Evolutionary conservation across 495 filamentous ascomycete genomes (phyloP).

Genomic region (Bacidia gigantensis): DNA sequence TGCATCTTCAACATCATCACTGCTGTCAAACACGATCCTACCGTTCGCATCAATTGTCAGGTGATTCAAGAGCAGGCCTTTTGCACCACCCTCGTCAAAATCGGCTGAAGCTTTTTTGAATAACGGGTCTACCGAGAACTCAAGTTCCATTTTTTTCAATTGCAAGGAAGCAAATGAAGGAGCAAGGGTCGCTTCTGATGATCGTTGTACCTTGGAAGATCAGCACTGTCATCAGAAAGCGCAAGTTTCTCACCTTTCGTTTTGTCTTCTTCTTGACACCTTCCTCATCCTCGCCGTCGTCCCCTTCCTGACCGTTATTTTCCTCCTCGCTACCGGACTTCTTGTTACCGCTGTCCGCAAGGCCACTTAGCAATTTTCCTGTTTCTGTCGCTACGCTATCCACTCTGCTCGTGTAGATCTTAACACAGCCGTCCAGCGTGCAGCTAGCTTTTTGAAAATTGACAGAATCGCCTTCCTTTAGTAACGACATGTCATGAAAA

Average conservation of each 20-base stretch:
- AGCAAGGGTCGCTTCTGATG: slow-evolving; percentile 83
- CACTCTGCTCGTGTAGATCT: slow-evolving; percentile 97
- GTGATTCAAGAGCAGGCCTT: slow-evolving; percentile 89
- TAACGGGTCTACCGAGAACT: slow-evolving; percentile 90
- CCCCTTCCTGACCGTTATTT: slow-evolving; percentile 60
- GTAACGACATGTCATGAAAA: slow-evolving; percentile 96
- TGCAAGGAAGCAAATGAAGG: slow-evolving; percentile 77
- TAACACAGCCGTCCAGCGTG: slow-evolving; percentile 95
- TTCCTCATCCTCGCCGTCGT: slow-evolving; percentile 64
- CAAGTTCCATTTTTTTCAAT: slow-evolving; percentile 92
- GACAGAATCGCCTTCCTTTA: slow-evolving; percentile 92
- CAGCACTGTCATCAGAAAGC: slow-evolving; percentile 5
- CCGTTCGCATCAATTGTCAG: slow-evolving; percentile 83
- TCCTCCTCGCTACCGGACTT: slow-evolving; percentile 55
- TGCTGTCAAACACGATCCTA: slow-evolving; percentile 94
- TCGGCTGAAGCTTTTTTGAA: slow-evolving; percentile 98
- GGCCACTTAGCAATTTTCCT: slow-evolving; percentile 82
- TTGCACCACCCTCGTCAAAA: slow-evolving; percentile 96
- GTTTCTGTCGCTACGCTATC: slow-evolving; percentile 98
- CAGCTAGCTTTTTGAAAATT: slow-evolving; percentile 99
- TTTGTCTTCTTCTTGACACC: slow-evolving; percentile 59
- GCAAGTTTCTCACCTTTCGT: slow-evolving; percentile 43
- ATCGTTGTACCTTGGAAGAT: slow-evolving; percentile 45
- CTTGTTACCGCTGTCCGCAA: slow-evolving; percentile 79
- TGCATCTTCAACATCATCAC: slow-evolving; percentile 69